Evolutionary conservation across 2,329 filamentous ascomycete species (phyloP).

Genomic region (Cladosporium sp.): DNA sequence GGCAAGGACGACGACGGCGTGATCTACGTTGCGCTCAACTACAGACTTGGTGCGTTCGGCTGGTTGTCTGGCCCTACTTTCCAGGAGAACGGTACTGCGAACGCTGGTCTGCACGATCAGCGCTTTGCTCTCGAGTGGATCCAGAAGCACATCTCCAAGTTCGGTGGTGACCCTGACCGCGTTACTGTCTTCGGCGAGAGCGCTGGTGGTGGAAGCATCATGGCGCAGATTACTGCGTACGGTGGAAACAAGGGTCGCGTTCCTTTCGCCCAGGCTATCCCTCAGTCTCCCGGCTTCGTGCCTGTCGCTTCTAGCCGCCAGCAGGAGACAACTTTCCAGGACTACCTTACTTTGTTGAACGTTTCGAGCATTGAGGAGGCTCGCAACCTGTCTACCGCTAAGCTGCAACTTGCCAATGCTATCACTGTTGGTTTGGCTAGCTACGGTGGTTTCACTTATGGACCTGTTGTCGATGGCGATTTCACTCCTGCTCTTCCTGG

Average conservation of each 20-base stretch:
- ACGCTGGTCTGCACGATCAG: constrained; percentile 56
- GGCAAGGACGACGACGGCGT: constrained; percentile 41
- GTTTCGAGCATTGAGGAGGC: constrained; percentile 48
- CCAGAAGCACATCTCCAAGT: constrained; percentile 52
- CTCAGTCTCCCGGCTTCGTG: constrained; percentile 49
- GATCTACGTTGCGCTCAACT: constrained; percentile 51
- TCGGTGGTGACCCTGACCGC: constrained; percentile 53
- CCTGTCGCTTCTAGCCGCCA: constrained; percentile 37
- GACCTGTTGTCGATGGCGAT: constrained; percentile 52
- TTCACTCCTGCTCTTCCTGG: constrained; percentile 52
- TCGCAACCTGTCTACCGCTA: constrained; percentile 41
- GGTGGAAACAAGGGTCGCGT: constrained; percentile 45
- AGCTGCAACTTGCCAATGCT: constrained; percentile 47
- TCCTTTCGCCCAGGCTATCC: constrained; percentile 48
- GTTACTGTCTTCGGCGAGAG: constrained; percentile 55
- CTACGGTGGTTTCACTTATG: constrained; percentile 47
- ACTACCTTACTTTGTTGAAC: constrained; percentile 44
- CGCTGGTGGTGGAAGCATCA: constrained; percentile 55
- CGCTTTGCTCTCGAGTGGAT: constrained; percentile 60
- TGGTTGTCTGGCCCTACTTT: constrained; percentile 49
- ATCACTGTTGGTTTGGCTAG: constrained; percentile 42
- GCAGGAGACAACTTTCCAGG: constrained; percentile 42
- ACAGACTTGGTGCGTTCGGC: constrained; percentile 52
- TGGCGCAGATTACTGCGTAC: constrained; percentile 55
- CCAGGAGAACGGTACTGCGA: constrained; percentile 46